A percentile compares a stretch with the other conserved stretches of the same genome.
phyloP scores from a whole-genome alignment of 2,329 filamentous ascomycete genomes.

The Fusarium albidum region DNA sequence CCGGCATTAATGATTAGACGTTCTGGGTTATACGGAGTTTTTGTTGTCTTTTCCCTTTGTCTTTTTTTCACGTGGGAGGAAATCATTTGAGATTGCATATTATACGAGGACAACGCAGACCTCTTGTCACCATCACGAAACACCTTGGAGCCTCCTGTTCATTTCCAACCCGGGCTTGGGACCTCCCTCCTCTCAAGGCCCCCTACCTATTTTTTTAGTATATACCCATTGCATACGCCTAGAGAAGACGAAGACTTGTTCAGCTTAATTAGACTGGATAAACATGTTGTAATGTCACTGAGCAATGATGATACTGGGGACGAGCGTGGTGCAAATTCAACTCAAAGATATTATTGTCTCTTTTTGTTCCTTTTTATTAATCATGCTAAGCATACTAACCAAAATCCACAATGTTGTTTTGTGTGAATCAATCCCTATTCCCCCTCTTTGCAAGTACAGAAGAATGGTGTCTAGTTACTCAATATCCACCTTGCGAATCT shows the following conservation, averaged over 20 bases:
- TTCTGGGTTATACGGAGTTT: slow-evolving; percentile 38
- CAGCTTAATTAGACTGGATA: slow-evolving; percentile 35
- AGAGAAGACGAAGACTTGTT: slow-evolving; percentile 40
- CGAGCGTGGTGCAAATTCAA: too few relatives aligned
- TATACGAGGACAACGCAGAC: slow-evolving; percentile 27
- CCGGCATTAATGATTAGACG: slow-evolving; percentile 39
- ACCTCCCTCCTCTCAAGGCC: slow-evolving; percentile 19
- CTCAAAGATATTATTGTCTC: too few relatives aligned
- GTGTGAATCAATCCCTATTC: background rate
- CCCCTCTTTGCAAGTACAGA: background rate
- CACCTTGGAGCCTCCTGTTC: slow-evolving; percentile 29
- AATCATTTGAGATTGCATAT: slow-evolving; percentile 36
- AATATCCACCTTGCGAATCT: slow-evolving; percentile 68
- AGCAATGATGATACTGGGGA: too few relatives aligned
- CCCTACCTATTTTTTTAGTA: slow-evolving; percentile 44
- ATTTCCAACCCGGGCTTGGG: slow-evolving; percentile 24
- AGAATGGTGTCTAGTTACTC: slow-evolving; percentile 44
- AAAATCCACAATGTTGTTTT: background rate
- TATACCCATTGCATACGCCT: slow-evolving; percentile 48
- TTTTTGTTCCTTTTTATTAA: too few relatives aligned
- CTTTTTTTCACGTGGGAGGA: slow-evolving; percentile 21
- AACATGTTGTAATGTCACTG: slow-evolving; percentile 10
- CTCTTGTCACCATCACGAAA: slow-evolving; percentile 16
- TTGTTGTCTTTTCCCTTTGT: slow-evolving; percentile 16
- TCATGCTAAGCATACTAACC: background rate